Evolutionary conservation across 2,329 filamentous ascomycete genomes (phyloP), one percentile per base, ranked within the genome.

Genomic region (Ploettnerulaceae sp.): DNA sequence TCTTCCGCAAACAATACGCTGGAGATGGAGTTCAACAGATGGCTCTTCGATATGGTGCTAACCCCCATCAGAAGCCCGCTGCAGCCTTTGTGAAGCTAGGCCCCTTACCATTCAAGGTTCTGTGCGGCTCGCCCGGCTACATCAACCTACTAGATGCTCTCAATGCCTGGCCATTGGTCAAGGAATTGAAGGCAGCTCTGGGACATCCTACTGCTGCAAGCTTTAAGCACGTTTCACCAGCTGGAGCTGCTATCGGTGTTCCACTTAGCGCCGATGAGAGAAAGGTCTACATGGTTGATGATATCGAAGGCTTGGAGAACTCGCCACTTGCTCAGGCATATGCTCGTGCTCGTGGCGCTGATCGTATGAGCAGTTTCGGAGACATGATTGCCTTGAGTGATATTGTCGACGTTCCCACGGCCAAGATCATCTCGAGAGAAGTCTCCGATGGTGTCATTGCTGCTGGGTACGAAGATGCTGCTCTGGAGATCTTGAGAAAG

Each of bases 141-240:
- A 93, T 98, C 74, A 98, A 98, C 73, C 77, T 98, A 39, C 80
- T 98, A 38, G 93, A 98, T 69, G 88, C 89, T 40, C 79, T 98
- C 59, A 98, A 98, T 69, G 89, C 89, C 59, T 98, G 93, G 93
- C 87, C 89, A 5, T 73, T 98, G 51, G 93, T 98, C 48, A 95
- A 95, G 76, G 93, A 98, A 73, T 79, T 98, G 61, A 94, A 89
- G 75, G 74, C 85, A 59, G 89, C 91, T 17, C 81, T 97, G 17
- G 84, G 85, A 58, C 83, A 85, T 67, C 88, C 93, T 25, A 93
- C 93, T 44, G 93, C 93, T 22, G 91, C 93, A 54, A 95, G 89
- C 67, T 98, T 98, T 82, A 98, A 96, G 81, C 93, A 98, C 67
- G 93, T 97, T 53, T 98, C 93, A 7, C 93, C 93, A 15, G 93